Percentiles rank a stretch among this genome's conserved stretches.
These are phyloP conservation scores for Emericellopsis atlantica DNA, from an alignment of 2,329 filamentous ascomycete genomes.

Conservation along the genomic window DNA sequence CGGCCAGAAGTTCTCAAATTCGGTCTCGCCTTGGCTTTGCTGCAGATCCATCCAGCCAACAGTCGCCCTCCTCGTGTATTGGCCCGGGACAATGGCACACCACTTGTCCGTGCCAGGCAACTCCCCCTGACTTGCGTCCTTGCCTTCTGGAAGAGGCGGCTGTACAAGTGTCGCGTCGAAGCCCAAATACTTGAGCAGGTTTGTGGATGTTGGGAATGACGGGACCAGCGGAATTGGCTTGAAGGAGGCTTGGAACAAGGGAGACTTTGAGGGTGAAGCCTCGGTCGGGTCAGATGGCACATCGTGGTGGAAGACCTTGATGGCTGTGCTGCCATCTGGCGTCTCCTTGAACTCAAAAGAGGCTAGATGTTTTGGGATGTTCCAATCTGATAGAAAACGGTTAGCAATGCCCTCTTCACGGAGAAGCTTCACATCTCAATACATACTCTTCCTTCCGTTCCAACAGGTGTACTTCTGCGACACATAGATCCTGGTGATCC, in stretches of 20 bases:
- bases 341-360: slow-evolving; percentile 26
- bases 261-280: slow-evolving; percentile 10
- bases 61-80: slow-evolving; percentile 16
- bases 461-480: slow-evolving; percentile 37
- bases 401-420: background rate
- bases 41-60: slow-evolving; percentile 34
- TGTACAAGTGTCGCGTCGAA: slow-evolving; percentile 27
- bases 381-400: slow-evolving; percentile 28
- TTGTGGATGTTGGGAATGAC: slow-evolving; percentile 1
- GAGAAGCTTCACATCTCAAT: background rate
- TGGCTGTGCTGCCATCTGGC: slow-evolving; percentile 14
- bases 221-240: slow-evolving; percentile 9
- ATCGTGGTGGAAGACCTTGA: slow-evolving; percentile 26
- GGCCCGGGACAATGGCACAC: slow-evolving; percentile 22
- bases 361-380: slow-evolving; percentile 42
- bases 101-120: slow-evolving; percentile 32
- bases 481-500: slow-evolving; percentile 42
- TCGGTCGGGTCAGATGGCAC: slow-evolving; percentile 12
- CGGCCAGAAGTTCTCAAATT: slow-evolving; percentile 32
- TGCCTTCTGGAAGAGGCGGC: slow-evolving; percentile 31
- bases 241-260: slow-evolving; percentile 27
- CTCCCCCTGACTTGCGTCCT: slow-evolving; percentile 21
- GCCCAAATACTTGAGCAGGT: slow-evolving; percentile 2
- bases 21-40: slow-evolving; percentile 13
- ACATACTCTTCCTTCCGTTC: slow-evolving; percentile 36